Evolutionary conservation across 331 rosid genomes (phyloP), one percentile per base, ranked within the genome.

Genomic region (Quercus lobata): DNA sequence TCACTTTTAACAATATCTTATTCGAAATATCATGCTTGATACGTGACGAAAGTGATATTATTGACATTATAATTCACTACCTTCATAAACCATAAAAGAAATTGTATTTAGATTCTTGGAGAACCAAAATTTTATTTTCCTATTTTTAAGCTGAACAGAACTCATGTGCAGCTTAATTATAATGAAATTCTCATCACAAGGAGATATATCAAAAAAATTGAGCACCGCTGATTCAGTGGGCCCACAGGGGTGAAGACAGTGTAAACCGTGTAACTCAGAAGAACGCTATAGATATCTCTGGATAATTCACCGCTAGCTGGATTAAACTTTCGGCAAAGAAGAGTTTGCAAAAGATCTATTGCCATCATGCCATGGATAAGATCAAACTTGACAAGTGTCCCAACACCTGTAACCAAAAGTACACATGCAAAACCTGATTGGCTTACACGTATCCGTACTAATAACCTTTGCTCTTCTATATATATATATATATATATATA

Each of bases 361-460:
- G 61, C 76, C 29, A 27, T 27, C 29, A 27, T 27, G 29, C 29
- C 18, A 46, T 53, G 32, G 44, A 27, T 19, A 46, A 49, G 32
- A 75, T n/a, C 57, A 46, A 62, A 65, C 5, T 68, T 11, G 94
- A 87, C 98, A 89, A 73, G 94, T 90, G 96, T 89, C 91, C 90
- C 58, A 34, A 87, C 96, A 92, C 87, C 86, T 94, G 96, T 89
- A 82, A 57, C 81, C 65, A 21, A 78, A 57, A 63, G 25, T 32
- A 84, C 85, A 82, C 91, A 78, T 85, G 91, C 90, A 85, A 8
- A 11, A 22, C 80, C 30, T 44, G 9, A 5, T 65, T 54, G 77
- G 25, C 37, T 82, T 81, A 80, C 97, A 90, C 96, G 94, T 92
- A 76, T 88, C 87, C 56, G 1, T 27, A 0, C 49, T 60, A 30